Base-by-base conservation (phyloP, 495 filamentous ascomycete genomes). In the Tuber melanosporum region DNA sequence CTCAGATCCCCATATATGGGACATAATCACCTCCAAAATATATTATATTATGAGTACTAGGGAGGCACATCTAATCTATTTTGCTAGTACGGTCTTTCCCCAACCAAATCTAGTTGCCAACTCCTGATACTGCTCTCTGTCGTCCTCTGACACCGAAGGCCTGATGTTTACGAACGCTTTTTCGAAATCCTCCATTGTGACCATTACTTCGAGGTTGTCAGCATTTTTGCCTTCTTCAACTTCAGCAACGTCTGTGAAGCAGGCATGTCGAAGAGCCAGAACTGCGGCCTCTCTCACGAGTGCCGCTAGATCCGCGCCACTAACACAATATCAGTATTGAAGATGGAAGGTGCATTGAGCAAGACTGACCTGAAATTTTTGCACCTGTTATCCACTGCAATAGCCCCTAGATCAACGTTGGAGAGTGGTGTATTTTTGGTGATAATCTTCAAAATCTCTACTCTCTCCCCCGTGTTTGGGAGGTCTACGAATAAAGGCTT, bases 401-500 rank as follows among this genome's bases (percentile, higher is more conserved):
- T 86, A 36, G 81, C 82, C 71, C 88, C 86, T 4, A 92, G 82
- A 17, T 86, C 82, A 3, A 88, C 84, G 52, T 85, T 83, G 36
- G 69, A 76, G 22, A 85, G 81, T 42, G 91, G 86, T 10, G 90
- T 87, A n/a, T 91, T 91, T 71, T 89, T 87, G 76, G 91, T 88
- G 69, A 97, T 85, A 0, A 94, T 94, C 76, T 88, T 88, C 46
- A 99, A 86, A 77, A 99, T 99, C 69, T 94, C 93, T 0, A 92
- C 91, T 17, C 96, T 88, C 81, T 97, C 96, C 12, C 89, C 87
- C 1, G 90, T 86, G 52, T 89, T 90, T 0, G 95, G 95, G 7
- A 99, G 86, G 83, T 94, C 95, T 71, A 99, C 93, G 82, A 95
- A 98, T 57, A 98, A 89, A 36, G 92, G 89, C 3, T 92, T 97